phyloP scores from a whole-genome alignment of 805 yeast species.

The Hanseniaspora occidentalis region DNA sequence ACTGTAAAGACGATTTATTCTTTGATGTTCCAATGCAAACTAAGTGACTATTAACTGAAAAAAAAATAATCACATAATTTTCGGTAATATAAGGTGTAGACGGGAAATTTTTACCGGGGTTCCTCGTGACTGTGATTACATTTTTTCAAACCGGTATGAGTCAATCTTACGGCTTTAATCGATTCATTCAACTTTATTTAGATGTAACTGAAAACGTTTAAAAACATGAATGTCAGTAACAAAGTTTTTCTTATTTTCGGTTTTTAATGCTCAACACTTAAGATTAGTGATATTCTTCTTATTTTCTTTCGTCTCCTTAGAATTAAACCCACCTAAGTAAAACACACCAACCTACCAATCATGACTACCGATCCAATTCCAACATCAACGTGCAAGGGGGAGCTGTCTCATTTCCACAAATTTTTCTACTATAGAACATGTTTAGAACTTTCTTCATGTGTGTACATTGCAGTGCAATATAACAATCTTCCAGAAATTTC shows the following conservation, averaged over 20 bases:
- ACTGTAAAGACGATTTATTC: no score
- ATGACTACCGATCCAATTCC: neutral
- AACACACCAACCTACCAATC: no score
- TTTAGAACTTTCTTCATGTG: slow-evolving; percentile 1
- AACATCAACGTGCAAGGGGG: slow-evolving; percentile 5
- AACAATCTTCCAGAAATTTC: neutral
- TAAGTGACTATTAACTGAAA: no score
- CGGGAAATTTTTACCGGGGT: no score
- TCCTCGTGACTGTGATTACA: no score
- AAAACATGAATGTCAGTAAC: neutral
- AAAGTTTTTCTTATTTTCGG: slow-evolving; percentile 1
- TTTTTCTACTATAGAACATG: neutral
- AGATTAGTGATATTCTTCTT: neutral
- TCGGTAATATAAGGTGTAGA: no score
- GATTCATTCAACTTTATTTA: neutral
- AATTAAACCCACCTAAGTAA: no score
- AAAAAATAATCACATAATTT: no score
- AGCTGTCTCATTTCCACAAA: slow-evolving; percentile 1
- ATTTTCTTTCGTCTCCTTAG: neutral
- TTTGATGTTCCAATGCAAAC: no score
- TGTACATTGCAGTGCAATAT: slow-evolving; percentile 3
- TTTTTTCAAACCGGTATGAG: no score
- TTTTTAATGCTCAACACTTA: no score
- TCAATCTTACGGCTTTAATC: neutral
- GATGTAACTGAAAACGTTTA: neutral